Conservation (phyloP, 768 basidiomycete species). For the Phlebiopsis gigantea region DNA sequence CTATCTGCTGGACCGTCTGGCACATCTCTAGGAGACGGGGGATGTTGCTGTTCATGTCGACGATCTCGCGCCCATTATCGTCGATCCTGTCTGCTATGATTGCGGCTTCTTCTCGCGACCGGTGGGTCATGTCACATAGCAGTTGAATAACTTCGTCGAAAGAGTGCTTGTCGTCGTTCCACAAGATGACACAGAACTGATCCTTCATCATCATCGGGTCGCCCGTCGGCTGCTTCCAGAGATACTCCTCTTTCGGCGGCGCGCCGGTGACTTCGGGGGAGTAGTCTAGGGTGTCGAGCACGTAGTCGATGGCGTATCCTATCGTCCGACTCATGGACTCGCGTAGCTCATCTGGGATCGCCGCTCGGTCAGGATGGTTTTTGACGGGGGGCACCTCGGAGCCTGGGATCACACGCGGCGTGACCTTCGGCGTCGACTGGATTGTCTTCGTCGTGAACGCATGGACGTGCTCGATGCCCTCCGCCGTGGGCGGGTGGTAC, state of each 20-base stretch:
- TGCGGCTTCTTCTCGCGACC: slow-evolving; percentile 51
- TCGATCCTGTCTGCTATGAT: slow-evolving; percentile 60
- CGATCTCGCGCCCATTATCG: slow-evolving; percentile 74
- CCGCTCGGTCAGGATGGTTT: slow-evolving; percentile 51
- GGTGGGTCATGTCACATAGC: slow-evolving; percentile 49
- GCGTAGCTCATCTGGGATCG: slow-evolving; percentile 58
- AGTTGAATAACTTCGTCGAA: slow-evolving; percentile 82
- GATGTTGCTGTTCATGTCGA: slow-evolving; percentile 62
- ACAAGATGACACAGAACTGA: slow-evolving; percentile 76
- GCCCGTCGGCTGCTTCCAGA: slow-evolving; percentile 67
- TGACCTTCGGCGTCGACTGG: slow-evolving; percentile 25
- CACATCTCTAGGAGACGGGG: slow-evolving; percentile 69
- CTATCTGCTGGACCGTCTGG: slow-evolving; percentile 76
- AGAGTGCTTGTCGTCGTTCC: slow-evolving; percentile 98
- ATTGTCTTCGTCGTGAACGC: slow-evolving; percentile 22
- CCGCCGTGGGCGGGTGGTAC: slow-evolving; percentile 57
- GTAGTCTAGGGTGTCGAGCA: slow-evolving; percentile 77
- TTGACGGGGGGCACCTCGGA: slow-evolving; percentile 55
- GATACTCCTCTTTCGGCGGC: slow-evolving; percentile 60
- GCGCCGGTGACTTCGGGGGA: slow-evolving; percentile 76
- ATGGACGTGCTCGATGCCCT: slow-evolving; percentile 25
- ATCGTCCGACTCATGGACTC: slow-evolving; percentile 74
- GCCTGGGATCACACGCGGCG: slow-evolving; percentile 36
- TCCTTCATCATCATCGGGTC: slow-evolving; percentile 73
- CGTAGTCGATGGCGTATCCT: slow-evolving; percentile 73